Conservation (phyloP, 352 stramenopile genomes). For the Globisporangium irregulare region DNA sequence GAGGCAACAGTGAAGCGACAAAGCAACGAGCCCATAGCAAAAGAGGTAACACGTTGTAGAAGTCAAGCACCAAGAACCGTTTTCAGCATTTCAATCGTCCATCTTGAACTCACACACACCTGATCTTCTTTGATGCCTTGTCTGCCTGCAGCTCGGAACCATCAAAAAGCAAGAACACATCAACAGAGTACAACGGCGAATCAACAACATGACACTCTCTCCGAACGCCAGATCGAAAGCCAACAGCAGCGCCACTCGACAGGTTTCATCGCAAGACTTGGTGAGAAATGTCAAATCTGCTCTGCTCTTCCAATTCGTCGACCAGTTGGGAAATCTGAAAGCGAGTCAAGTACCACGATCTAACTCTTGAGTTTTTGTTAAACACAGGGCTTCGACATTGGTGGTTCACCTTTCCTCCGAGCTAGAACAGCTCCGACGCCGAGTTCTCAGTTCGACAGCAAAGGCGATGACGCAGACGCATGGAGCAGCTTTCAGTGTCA, state of each 20-base stretch:
- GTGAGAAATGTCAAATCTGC: not conserved
- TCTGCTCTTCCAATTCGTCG: not conserved
- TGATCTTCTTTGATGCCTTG: not conserved
- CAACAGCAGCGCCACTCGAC: not conserved
- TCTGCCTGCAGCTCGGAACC: not conserved
- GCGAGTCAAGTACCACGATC: not conserved
- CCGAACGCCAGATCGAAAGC: not conserved
- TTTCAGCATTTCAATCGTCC: not conserved
- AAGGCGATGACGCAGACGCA: not conserved
- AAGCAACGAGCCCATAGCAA: not conserved
- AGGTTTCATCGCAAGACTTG: slow-evolving; percentile 14
- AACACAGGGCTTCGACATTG: slow-evolving; percentile 10
- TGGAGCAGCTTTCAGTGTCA: not conserved
- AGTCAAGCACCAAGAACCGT: not conserved
- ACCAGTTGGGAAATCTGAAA: not conserved
- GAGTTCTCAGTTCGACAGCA: not conserved
- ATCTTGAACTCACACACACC: not conserved
- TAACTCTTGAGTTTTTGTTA: not conserved
- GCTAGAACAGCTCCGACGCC: not conserved
- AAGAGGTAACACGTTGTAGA: not conserved
- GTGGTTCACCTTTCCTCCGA: not conserved
- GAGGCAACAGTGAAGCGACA: not conserved
- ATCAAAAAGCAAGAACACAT: slow-evolving; percentile 16
- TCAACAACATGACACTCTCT: slow-evolving; percentile 7
- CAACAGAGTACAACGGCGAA: slow-evolving; percentile 10